A percentile compares a stretch with the other conserved stretches of the same genome.
phyloP scores from a whole-genome alignment of 257 asterid species.

The Perilla frutescens region DNA sequence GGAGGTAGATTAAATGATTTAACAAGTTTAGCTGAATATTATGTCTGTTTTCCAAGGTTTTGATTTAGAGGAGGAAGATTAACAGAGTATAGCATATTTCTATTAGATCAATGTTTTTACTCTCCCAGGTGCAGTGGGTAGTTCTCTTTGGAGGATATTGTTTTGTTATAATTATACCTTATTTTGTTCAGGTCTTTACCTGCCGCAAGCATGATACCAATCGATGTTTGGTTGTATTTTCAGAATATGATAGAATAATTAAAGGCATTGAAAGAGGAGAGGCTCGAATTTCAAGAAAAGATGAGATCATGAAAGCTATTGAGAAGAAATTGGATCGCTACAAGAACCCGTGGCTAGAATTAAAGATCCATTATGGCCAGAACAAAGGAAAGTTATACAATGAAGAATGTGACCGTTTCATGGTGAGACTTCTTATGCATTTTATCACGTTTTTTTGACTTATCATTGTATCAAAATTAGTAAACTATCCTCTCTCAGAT shows the following conservation, averaged over 20 bases:
- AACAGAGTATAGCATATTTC: background rate
- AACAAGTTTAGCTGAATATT: background rate
- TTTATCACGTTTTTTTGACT: background rate
- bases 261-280: constrained; percentile 96
- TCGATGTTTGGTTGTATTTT: constrained; percentile 28
- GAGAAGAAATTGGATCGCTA: constrained; percentile 92
- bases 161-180: background rate
- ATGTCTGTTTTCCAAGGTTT: background rate
- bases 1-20: background rate
- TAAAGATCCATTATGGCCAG: constrained; percentile 95
- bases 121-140: background rate
- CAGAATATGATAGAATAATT: constrained; percentile 90
- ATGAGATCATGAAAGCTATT: constrained; percentile 93
- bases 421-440: constrained; percentile 54
- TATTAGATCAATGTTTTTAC: background rate
- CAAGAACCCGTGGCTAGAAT: constrained; percentile 92
- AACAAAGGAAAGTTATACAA: constrained; percentile 95
- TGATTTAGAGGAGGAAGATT: background rate
- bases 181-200: background rate
- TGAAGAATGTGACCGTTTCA: constrained; percentile 96
- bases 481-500: constrained; percentile 48
- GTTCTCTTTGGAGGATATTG: background rate
- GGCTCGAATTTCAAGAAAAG: constrained; percentile 87
- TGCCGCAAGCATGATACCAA: too few relatives aligned
- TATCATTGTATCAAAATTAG: background rate